Conservation (phyloP, 192 early-diverging fungal genomes). For the Backusella parvicylindrica region DNA sequence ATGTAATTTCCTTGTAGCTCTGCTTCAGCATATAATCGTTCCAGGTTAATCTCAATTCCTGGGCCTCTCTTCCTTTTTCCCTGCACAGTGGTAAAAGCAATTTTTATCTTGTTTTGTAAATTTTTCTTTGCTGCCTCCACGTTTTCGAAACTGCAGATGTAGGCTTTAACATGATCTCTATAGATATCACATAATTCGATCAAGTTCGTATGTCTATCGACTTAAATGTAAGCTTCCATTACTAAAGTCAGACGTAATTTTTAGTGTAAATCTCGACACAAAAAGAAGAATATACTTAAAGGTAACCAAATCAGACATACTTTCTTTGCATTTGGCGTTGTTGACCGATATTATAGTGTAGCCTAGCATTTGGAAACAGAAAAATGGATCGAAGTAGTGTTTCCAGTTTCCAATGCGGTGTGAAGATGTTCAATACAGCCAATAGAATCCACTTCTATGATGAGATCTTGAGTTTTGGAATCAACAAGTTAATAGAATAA, state of each 20-base stretch:
- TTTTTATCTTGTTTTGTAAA: not conserved
- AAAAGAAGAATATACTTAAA: not conserved
- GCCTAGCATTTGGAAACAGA: no score
- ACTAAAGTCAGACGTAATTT: not conserved
- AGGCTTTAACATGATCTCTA: not conserved
- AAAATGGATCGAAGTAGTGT: no score
- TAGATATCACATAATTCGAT: not conserved
- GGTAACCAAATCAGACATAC: not conserved
- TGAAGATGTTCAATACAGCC: no score
- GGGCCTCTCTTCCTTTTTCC: not conserved
- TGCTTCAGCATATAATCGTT: not conserved
- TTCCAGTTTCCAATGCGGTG: no score
- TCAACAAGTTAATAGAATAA: no score
- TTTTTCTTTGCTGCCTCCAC: not conserved
- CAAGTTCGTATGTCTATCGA: not conserved
- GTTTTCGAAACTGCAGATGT: not conserved
- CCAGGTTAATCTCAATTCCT: not conserved
- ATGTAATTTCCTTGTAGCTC: not conserved
- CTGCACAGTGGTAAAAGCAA: not conserved
- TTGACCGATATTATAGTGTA: no score
- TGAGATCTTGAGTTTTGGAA: no score
- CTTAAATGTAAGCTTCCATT: not conserved
- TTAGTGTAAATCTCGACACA: not conserved
- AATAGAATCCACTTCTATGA: no score
- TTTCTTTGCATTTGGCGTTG: no score